These are phyloP conservation scores for Cornus kousa DNA, from an alignment of 148 eudicot genomes.

Conservation along the genomic window DNA sequence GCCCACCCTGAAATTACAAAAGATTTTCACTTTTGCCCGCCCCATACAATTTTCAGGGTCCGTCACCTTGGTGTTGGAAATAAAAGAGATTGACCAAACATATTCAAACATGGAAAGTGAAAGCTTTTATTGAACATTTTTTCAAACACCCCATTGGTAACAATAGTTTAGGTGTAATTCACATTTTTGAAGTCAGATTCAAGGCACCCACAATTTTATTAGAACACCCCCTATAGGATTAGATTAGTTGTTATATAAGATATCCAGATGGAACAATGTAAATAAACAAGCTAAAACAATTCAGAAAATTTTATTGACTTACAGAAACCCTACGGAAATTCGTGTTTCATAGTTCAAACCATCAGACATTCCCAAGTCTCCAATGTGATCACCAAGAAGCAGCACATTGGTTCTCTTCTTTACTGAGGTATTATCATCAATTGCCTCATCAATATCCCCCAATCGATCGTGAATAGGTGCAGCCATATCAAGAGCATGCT, in stretches of 20 bases:
- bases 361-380: slow-evolving; percentile 97
- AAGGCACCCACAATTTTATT: background rate
- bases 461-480: slow-evolving; percentile 65
- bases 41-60: no score
- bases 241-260: background rate
- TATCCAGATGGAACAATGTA: background rate
- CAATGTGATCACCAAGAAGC: slow-evolving; percentile 92
- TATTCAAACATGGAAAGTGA: background rate
- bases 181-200: background rate
- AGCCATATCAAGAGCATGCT: slow-evolving; percentile 97
- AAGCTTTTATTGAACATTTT: no score
- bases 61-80: background rate
- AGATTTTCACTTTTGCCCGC: no score
- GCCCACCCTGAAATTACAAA: no score
- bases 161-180: background rate
- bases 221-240: background rate
- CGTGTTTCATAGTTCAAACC: slow-evolving; percentile 77
- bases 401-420: slow-evolving; percentile 81
- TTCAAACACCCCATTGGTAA: background rate
- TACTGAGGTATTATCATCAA: slow-evolving; percentile 45
- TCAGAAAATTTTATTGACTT: slow-evolving; percentile 32
- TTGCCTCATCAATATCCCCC: slow-evolving; percentile 48
- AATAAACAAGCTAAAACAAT: background rate
- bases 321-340: slow-evolving; percentile 90
- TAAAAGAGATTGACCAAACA: background rate